Evolutionary conservation across 2,329 filamentous ascomycete species (phyloP).

Genomic region (Beauveria rudraprayagi): DNA sequence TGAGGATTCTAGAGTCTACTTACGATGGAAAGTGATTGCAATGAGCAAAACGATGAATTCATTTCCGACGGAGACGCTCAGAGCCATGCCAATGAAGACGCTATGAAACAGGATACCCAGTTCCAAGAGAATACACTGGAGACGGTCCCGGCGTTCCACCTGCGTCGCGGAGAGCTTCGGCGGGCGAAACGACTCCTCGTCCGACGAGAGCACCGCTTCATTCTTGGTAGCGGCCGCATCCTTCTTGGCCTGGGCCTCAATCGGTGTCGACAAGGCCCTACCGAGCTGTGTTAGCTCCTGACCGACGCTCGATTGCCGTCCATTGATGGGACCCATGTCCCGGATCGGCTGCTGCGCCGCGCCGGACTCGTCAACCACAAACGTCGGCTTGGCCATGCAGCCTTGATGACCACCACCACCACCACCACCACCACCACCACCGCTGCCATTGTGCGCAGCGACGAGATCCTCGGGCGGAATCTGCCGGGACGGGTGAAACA

Average conservation of each 20-base stretch:
- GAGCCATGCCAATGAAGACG: slow-evolving; percentile 77
- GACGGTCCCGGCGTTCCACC: slow-evolving; percentile 54
- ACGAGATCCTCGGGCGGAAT: slow-evolving; percentile 15
- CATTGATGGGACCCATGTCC: slow-evolving; percentile 26
- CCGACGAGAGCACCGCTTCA: not conserved
- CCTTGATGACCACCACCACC: slow-evolving; percentile 12
- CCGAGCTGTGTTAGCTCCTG: slow-evolving; percentile 25
- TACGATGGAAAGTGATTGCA: slow-evolving; percentile 67
- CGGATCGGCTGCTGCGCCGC: slow-evolving; percentile 20
- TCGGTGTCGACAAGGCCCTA: slow-evolving; percentile 12
- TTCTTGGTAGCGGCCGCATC: slow-evolving; percentile 13
- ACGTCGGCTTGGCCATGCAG: slow-evolving; percentile 15
- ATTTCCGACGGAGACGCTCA: slow-evolving; percentile 68
- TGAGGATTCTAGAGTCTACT: slow-evolving; percentile 9
- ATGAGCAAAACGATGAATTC: slow-evolving; percentile 72
- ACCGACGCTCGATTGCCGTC: slow-evolving; percentile 27
- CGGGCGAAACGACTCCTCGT: slow-evolving; percentile 16
- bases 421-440: too few relatives aligned
- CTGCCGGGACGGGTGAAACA: slow-evolving; percentile 39
- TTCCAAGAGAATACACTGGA: slow-evolving; percentile 72
- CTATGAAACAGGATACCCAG: slow-evolving; percentile 58
- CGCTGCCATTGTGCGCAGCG: not conserved
- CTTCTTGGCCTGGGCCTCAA: slow-evolving; percentile 5
- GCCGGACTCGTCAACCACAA: not conserved
- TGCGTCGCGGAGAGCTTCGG: slow-evolving; percentile 39